Evolutionary conservation across 2,329 filamentous ascomycete species (phyloP).

Genomic region (Apiospora malaysiana): DNA sequence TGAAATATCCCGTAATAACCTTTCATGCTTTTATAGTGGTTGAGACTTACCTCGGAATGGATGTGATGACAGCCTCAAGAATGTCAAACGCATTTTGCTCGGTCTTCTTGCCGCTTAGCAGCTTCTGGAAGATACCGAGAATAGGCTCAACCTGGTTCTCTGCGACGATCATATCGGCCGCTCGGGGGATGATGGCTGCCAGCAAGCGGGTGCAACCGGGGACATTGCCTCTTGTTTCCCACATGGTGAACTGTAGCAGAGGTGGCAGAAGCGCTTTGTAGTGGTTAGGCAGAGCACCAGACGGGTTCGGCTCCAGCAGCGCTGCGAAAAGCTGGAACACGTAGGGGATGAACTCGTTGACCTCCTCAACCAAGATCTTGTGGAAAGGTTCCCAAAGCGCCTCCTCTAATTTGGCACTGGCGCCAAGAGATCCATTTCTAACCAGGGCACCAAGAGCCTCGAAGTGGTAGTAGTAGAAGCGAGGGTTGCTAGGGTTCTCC

Average conservation of each 20-base stretch:
- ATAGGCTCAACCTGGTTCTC: constrained; percentile 86
- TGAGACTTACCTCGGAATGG: constrained; percentile 70
- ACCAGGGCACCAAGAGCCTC: constrained; percentile 92
- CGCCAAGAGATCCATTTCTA: constrained; percentile 69
- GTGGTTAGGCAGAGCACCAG: constrained; percentile 77
- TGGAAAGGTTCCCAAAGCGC: constrained; percentile 86
- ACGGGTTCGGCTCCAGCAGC: constrained; percentile 84
- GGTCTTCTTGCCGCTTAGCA: constrained; percentile 81
- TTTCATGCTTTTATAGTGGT: not conserved
- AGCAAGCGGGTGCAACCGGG: constrained; percentile 88
- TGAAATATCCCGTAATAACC: constrained; percentile 24
- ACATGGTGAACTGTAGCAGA: constrained; percentile 80
- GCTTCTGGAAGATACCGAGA: constrained; percentile 94
- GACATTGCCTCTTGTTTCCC: constrained; percentile 92
- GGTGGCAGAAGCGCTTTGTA: constrained; percentile 81
- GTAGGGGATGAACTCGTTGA: constrained; percentile 93
- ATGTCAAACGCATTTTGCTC: constrained; percentile 90
- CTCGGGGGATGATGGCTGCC: constrained; percentile 81
- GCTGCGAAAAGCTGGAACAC: constrained; percentile 95
- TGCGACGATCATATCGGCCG: constrained; percentile 72
- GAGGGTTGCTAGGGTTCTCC: constrained; percentile 93
- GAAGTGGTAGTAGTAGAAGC: constrained; percentile 99
- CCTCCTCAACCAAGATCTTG: constrained; percentile 77
- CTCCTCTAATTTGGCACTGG: constrained; percentile 77
- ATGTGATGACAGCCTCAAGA: constrained; percentile 77